These are phyloP conservation scores for Globisporangium carolinianum DNA, from an alignment of 352 stramenopile species.

Conservation along the genomic window DNA sequence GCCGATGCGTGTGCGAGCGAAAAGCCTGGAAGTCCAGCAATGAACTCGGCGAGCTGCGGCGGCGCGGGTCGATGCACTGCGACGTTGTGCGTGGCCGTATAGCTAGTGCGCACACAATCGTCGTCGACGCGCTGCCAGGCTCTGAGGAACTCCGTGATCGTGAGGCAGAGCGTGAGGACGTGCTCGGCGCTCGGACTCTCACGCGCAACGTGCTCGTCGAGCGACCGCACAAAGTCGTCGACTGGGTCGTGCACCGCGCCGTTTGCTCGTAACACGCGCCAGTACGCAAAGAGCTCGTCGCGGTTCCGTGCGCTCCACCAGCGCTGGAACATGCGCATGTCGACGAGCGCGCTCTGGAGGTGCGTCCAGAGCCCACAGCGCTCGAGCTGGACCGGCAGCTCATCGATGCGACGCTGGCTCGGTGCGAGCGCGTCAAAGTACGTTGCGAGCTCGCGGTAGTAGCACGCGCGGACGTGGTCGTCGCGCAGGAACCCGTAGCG, in stretches of 20 bases:
- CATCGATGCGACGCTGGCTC: constrained; percentile 69
- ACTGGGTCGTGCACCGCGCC: constrained; percentile 66
- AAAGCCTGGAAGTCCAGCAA: constrained; percentile 53
- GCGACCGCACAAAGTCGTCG: constrained; percentile 69
- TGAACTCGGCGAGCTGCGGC: constrained; percentile 71
- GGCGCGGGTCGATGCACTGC: constrained; percentile 38
- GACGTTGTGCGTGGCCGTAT: constrained; percentile 11
- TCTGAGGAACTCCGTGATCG: constrained; percentile 73
- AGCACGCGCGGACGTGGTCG: constrained; percentile 52
- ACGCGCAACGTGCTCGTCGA: constrained; percentile 68
- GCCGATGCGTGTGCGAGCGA: constrained; percentile 42
- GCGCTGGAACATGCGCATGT: constrained; percentile 84
- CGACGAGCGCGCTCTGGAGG: constrained; percentile 62
- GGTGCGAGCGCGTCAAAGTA: constrained; percentile 69
- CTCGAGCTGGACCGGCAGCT: constrained; percentile 75
- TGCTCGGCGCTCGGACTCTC: constrained; percentile 58
- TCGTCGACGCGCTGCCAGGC: constrained; percentile 44
- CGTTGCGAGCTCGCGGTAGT: constrained; percentile 66
- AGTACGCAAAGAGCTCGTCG: constrained; percentile 77
- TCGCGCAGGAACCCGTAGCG: constrained; percentile 69
- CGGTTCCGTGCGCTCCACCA: constrained; percentile 80
- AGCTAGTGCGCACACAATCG: too few relatives aligned
- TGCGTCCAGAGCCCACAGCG: constrained; percentile 59
- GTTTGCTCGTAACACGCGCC: constrained; percentile 58
- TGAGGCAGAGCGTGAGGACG: constrained; percentile 61